A percentile compares a stretch with the other conserved stretches of the same genome.
phyloP scores from a whole-genome alignment of 441 rosid species.

The Populus hybrid region DNA sequence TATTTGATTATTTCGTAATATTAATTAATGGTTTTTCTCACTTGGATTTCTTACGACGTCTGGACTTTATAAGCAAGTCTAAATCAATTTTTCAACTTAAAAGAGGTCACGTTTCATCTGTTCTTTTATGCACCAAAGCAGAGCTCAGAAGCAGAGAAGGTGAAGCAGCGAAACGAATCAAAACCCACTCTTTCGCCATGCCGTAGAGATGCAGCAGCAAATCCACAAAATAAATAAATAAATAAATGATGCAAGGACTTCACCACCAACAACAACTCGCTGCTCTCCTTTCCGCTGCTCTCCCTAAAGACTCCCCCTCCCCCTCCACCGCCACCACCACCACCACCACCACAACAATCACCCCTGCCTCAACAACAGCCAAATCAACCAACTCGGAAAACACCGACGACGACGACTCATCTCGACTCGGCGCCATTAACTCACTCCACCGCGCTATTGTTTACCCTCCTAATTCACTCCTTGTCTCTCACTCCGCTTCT shows the following conservation, averaged over 20 bases:
- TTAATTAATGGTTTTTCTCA: too few species aligned
- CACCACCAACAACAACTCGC: conserved; percentile 64
- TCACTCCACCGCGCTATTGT: conserved; percentile 88
- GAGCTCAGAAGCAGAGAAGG: neutral
- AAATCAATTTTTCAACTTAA: neutral
- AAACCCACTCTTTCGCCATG: neutral
- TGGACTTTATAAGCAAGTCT: too few species aligned
- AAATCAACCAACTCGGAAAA: conserved; percentile 15
- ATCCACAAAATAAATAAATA: conserved; percentile 14
- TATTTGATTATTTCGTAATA: too few species aligned
- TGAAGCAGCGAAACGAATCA: neutral
- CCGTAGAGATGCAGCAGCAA: conserved; percentile 20
- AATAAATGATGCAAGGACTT: conserved; percentile 67
- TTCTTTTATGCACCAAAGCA: neutral
- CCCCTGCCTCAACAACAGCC: conserved; percentile 22
- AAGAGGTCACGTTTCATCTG: neutral
- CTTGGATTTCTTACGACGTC: too few species aligned
- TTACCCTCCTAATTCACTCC: conserved; percentile 83
- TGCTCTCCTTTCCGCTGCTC: conserved; percentile 75
- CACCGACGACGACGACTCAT: conserved; percentile 49
- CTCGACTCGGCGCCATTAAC: conserved; percentile 68
- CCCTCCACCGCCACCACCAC: conserved; percentile 30
- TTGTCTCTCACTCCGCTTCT: conserved; percentile 81
- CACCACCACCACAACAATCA: conserved; percentile 22
- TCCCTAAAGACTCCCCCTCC: conserved; percentile 55